Percentiles rank a stretch among this genome's conserved stretches.
Evolutionary conservation across 331 rosid species (phyloP).

Genomic region (Stylosanthes scabra): DNA sequence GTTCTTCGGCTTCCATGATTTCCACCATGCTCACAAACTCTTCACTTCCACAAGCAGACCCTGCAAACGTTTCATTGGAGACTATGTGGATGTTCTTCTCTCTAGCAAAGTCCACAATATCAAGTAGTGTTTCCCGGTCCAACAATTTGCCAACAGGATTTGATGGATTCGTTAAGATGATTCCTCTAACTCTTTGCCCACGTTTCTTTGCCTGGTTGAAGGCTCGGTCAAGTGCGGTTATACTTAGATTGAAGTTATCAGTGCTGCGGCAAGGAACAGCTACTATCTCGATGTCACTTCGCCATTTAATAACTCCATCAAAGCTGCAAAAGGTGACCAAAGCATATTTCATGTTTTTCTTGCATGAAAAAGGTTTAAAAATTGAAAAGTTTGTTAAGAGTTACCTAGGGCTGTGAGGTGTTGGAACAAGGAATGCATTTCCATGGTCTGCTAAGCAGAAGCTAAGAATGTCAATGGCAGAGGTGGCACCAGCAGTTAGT

Average conservation of each 20-base stretch:
- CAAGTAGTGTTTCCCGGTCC: slow-evolving; percentile 57
- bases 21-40: slow-evolving; percentile 93
- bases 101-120: slow-evolving; percentile 85
- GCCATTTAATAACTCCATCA: slow-evolving; percentile 76
- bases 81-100: slow-evolving; percentile 93
- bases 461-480: slow-evolving; percentile 91
- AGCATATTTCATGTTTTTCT: too few species aligned
- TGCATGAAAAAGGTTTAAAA: too few species aligned
- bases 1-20: slow-evolving; percentile 65
- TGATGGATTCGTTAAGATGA: slow-evolving; percentile 84
- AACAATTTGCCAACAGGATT: slow-evolving; percentile 74
- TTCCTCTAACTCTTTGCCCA: slow-evolving; percentile 80
- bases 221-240: slow-evolving; percentile 72
- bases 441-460: slow-evolving; percentile 94
- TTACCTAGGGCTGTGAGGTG: slow-evolving; percentile 90
- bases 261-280: slow-evolving; percentile 84
- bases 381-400: slow-evolving; percentile 34
- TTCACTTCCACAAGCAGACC: slow-evolving; percentile 56
- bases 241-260: slow-evolving; percentile 68
- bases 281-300: slow-evolving; percentile 77
- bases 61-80: slow-evolving; percentile 72
- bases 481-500: slow-evolving; percentile 68
- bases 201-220: slow-evolving; percentile 92
- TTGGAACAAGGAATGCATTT: slow-evolving; percentile 92
- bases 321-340: slow-evolving; percentile 62